phyloP scores from a whole-genome alignment of 805 yeast species.

The Cyberlindnera euphorbiae region DNA sequence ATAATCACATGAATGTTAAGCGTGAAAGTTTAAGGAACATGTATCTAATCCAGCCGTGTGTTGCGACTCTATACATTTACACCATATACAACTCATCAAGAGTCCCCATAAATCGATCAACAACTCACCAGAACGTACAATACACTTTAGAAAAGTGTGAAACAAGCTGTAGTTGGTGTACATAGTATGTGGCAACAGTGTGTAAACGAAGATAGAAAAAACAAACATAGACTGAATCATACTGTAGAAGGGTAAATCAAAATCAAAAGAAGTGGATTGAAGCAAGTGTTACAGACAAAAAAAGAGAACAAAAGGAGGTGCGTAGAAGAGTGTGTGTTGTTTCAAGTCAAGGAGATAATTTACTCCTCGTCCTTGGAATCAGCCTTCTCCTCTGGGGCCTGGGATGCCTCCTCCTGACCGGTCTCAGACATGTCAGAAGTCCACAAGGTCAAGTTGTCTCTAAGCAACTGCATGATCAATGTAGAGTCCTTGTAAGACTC shows the following conservation, averaged over 20 bases:
- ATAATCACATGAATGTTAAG: too few relatives aligned
- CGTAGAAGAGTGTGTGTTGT: not conserved
- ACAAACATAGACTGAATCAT: too few relatives aligned
- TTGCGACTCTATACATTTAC: too few relatives aligned
- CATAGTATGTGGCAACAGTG: too few relatives aligned
- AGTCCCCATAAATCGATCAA: too few relatives aligned
- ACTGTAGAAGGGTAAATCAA: conserved; percentile 8
- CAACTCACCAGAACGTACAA: too few relatives aligned
- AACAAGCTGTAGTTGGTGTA: too few relatives aligned
- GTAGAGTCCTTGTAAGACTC: conserved; percentile 99
- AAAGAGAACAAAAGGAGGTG: not conserved
- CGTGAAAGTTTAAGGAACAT: too few relatives aligned
- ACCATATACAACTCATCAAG: too few relatives aligned
- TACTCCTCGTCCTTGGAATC: conserved; percentile 31
- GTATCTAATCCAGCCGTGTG: too few relatives aligned
- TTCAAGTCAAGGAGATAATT: conserved; percentile 1
- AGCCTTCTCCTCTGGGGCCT: conserved; percentile 30
- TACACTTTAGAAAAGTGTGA: too few relatives aligned
- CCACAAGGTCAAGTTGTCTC: conserved; percentile 98
- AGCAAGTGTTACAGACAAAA: not conserved
- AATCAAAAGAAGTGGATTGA: not conserved
- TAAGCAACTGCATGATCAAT: conserved; percentile 95
- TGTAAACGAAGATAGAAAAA: too few relatives aligned
- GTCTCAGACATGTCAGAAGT: conserved; percentile 90
- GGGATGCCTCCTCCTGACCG: conserved; percentile 49